Conservation (phyloP, 2,329 filamentous ascomycete genomes). For the Microsporum canis region DNA sequence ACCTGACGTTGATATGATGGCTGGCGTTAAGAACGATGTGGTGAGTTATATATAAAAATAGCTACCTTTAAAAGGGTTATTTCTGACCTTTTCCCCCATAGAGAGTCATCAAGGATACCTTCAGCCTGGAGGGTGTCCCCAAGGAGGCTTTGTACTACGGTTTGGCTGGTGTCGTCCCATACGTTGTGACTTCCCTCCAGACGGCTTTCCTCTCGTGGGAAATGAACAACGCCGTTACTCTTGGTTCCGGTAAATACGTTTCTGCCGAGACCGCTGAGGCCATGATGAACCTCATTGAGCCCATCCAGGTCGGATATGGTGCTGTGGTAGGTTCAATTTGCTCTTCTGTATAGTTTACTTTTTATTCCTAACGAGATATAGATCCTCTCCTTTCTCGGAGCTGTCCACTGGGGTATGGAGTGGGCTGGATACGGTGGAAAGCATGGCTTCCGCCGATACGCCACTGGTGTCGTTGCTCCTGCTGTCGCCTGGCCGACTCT, state of each 20-base stretch:
- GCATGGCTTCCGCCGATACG: constrained; percentile 68
- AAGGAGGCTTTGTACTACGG: constrained; percentile 57
- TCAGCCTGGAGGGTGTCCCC: constrained; percentile 54
- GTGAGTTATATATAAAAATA: constrained; percentile 35
- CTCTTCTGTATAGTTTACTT: background rate
- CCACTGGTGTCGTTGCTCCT: constrained; percentile 68
- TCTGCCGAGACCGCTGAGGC: constrained; percentile 59
- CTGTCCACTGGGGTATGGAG: constrained; percentile 88
- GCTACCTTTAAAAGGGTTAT: background rate
- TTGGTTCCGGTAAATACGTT: constrained; percentile 54
- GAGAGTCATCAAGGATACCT: constrained; percentile 57
- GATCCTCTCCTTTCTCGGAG: constrained; percentile 89
- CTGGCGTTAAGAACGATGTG: constrained; percentile 44
- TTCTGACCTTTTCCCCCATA: constrained; percentile 23
- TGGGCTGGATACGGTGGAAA: constrained; percentile 57
- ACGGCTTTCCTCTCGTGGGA: constrained; percentile 77
- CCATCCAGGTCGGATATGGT: constrained; percentile 81
- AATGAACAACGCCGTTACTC: constrained; percentile 55
- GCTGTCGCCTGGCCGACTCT: constrained; percentile 83
- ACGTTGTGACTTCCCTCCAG: constrained; percentile 69
- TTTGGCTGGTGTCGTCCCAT: constrained; percentile 70
- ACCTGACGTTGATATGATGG: constrained; percentile 40
- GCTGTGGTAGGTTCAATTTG: constrained; percentile 53
- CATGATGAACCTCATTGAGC: constrained; percentile 65
- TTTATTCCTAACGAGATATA: constrained; percentile 21